A percentile compares a stretch with the other conserved stretches of the same genome.
Conservation (phyloP, 2,329 filamentous ascomycete species). For the Coleophoma eucalyptorum region DNA sequence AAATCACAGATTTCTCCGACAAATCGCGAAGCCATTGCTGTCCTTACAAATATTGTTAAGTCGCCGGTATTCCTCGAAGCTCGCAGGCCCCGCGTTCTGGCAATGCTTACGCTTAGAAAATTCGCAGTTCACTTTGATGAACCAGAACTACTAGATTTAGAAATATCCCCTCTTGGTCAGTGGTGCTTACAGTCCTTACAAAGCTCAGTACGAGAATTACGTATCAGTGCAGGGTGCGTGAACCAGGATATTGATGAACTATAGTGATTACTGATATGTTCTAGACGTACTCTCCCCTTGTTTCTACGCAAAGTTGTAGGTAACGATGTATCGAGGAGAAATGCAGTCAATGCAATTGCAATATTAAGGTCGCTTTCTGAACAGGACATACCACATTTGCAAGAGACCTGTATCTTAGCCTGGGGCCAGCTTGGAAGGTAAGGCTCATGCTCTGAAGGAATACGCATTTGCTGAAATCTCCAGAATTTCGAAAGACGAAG, state of each 20-base stretch:
- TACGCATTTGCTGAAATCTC: constrained; percentile 23
- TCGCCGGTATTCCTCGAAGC: constrained; percentile 45
- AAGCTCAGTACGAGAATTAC: constrained; percentile 80
- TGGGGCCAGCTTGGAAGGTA: constrained; percentile 80
- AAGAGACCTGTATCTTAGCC: constrained; percentile 81
- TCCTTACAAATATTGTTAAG: constrained; percentile 42
- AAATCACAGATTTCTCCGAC: constrained; percentile 8
- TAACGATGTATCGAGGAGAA: constrained; percentile 43
- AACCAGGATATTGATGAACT: neutral
- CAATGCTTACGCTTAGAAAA: constrained; percentile 68
- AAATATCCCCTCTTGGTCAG: constrained; percentile 65
- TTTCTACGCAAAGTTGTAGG: constrained; percentile 55
- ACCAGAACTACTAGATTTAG: constrained; percentile 59
- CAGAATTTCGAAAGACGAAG: constrained; percentile 68
- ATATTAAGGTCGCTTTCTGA: constrained; percentile 71
- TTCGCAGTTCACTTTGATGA: constrained; percentile 64
- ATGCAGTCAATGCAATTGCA: constrained; percentile 67
- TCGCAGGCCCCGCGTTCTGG: constrained; percentile 60
- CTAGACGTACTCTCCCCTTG: constrained; percentile 57
- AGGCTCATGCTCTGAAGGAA: neutral
- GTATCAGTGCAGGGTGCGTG: constrained; percentile 68
- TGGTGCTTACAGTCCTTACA: constrained; percentile 79
- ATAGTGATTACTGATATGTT: constrained; percentile 8
- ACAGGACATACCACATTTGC: constrained; percentile 60
- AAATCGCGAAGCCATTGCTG: constrained; percentile 35